phyloP scores from a whole-genome alignment of 1,284 basidiomycete species.

The Leccinum ponderosum region DNA sequence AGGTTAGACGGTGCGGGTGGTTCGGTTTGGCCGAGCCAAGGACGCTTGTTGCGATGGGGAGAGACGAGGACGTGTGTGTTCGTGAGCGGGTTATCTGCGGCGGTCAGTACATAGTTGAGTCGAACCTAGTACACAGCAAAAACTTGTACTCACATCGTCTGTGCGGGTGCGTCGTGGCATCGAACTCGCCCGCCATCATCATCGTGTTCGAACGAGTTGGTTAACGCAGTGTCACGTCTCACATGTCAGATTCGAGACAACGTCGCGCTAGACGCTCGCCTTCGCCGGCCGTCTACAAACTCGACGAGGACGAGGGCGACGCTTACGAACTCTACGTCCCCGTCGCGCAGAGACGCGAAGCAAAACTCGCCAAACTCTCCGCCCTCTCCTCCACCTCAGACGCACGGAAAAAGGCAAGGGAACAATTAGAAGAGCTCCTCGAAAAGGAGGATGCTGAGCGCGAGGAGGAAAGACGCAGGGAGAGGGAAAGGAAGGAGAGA shows the following conservation, averaged over 20 bases:
- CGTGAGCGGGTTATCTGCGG: slow-evolving; percentile 73
- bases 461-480: slow-evolving; percentile 72
- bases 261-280: slow-evolving; percentile 53
- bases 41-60: slow-evolving; percentile 80
- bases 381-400: slow-evolving; percentile 58
- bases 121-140: neutral
- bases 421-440: slow-evolving; percentile 59
- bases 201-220: slow-evolving; percentile 19
- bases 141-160: slow-evolving; percentile 56
- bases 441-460: slow-evolving; percentile 73
- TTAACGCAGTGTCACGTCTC: neutral
- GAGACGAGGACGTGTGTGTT: slow-evolving; percentile 83
- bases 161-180: slow-evolving; percentile 69
- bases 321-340: slow-evolving; percentile 86
- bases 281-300: slow-evolving; percentile 56
- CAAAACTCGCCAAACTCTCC: slow-evolving; percentile 75
- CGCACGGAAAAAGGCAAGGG: slow-evolving; percentile 49
- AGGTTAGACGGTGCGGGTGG: slow-evolving; percentile 52
- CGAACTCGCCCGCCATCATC: slow-evolving; percentile 59
- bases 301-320: slow-evolving; percentile 58
- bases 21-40: slow-evolving; percentile 86
- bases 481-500: slow-evolving; percentile 77
- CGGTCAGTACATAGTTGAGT: slow-evolving; percentile 13
- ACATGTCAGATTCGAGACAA: slow-evolving; percentile 42
- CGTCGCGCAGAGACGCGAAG: slow-evolving; percentile 81